Conservation (phyloP, 345 rosid species). For the Corchorus olitorius region DNA sequence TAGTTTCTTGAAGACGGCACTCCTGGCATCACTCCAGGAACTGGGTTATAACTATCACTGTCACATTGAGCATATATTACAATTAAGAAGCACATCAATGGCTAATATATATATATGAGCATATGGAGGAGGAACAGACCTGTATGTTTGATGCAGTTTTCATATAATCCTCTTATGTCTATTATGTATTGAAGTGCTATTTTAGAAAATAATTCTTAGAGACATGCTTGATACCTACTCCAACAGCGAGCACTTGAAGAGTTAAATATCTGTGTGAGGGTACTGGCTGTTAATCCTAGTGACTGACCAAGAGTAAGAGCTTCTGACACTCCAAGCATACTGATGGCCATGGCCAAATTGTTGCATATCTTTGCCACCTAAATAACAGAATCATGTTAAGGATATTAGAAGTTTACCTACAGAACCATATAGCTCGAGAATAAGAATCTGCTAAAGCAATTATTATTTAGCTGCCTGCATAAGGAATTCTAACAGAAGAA, state of each 20-base stretch:
- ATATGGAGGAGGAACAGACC: too few species aligned
- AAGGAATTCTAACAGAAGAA: neutral
- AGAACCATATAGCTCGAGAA: neutral
- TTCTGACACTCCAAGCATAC: conserved; percentile 94
- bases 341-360: conserved; percentile 89
- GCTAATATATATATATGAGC: neutral
- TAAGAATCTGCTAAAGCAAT: neutral
- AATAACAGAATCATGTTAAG: conserved; percentile 15
- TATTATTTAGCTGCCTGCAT: neutral
- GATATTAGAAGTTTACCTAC: conserved; percentile 13
- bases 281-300: conserved; percentile 66
- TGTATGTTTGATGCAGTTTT: neutral
- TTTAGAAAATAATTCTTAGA: conserved; percentile 5
- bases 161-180: neutral
- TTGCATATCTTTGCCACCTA: conserved; percentile 98
- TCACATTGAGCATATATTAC: conserved; percentile 23
- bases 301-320: conserved; percentile 92
- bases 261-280: conserved; percentile 76
- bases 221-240: conserved; percentile 63
- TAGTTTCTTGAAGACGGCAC: conserved; percentile 89
- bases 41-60: conserved; percentile 92
- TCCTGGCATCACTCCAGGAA: conserved; percentile 96
- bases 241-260: conserved; percentile 91
- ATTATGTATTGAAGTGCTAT: too few species aligned
- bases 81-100: conserved; percentile 10